Evolutionary conservation across 441 rosid genomes (phyloP), one percentile per base, ranked within the genome.

Genomic region (Rhodomyrtus psidioides): DNA sequence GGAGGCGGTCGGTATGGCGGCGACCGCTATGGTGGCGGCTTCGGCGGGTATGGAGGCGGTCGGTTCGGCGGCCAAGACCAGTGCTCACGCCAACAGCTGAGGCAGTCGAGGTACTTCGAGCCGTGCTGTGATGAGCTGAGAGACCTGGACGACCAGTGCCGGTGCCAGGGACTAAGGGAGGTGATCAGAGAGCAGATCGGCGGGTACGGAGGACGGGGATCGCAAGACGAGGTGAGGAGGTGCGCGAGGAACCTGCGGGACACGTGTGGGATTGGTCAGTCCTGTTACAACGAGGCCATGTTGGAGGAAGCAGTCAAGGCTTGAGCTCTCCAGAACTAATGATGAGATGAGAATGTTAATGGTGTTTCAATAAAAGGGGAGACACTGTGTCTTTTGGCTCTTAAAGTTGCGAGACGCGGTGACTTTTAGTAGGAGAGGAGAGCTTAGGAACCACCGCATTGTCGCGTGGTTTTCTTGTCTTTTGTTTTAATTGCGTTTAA

Each of bases 111-210:
- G 46, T 7, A 42, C 46, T 42, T 42, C 46, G 8, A 42, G 46
- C 46, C 46, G 8, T 42, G 46, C 46, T 42, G 46, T 7, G 7
- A 42, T 42, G 46, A 42, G 46, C 46, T 42, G 46, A 42, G 46
- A 7, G 34, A 34, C 34, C 7, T 44, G 49, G 49, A 44, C 2
- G 49, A 44, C 49, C 1, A 44, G 49, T 90, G 90, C 84, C 82
- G 90, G 14, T 90, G 91, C 81, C 53, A 59, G 12, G 89, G 81
- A 7, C 82, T 90, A 19, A 56, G 81, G 62, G n/a, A 55, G 27
- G 54, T 62, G 0, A 12, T 75, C 6, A 75, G 76, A 57, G 23
- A n/a, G 83, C 84, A 65, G 81, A 34, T 46, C 26, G 62, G 60
- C 27, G 51, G 30, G 70, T 10, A 54, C 24, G 6, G 39, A 6